Evolutionary conservation across 257 asterid species (phyloP), one percentile per base, ranked within the genome.

Genomic region (Rauvolfia tetraphylla): DNA sequence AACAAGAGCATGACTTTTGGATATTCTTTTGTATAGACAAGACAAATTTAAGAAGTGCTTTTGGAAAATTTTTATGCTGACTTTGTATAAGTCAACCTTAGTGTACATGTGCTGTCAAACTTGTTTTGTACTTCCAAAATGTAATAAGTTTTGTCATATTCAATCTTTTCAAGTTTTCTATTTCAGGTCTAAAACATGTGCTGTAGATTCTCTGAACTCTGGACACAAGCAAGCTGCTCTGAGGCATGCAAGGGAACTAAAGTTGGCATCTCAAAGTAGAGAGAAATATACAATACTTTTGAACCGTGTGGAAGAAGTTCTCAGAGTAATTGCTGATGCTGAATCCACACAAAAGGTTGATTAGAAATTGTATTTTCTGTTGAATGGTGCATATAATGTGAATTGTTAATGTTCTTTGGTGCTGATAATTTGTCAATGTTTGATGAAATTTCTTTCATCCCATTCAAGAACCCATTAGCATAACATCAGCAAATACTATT

Each of bases 331-430:
- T 74, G 76, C 87, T 41, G 97, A 92, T 84, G 88, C 90, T 4
- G 98, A 93, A 81, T 90, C 96, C 80, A 87, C 96, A 39, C 89
- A 84, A 82, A 84, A 89, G 98, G 98, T 92, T n/a, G 81, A 81
- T 75, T 49, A n/a, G 33, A 31, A 31, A 22, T 7, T 29, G 41
- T 31, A 49, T 46, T 71, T 71, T 33, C 27, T 71, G 44, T 34
- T 65, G 46, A 46, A 49, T 49, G 57, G 14, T 7, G 25, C 25
- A 9, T 68, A 71, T 34, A 8, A 48, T 10, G 41, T 33, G 27
- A 11, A 49, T 70, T 70, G 39, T 39, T 44, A 12, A 31, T 23
- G 29, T 29, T 14, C 4, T 71, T 33, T 48, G 75, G 75, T 10
- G 25, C 25, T 14, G 62, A 27, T 71, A 15, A 46, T 22, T 33